These are phyloP conservation scores for Ligustrum vulgare DNA, from an alignment of 257 asterid species.

Conservation along the genomic window DNA sequence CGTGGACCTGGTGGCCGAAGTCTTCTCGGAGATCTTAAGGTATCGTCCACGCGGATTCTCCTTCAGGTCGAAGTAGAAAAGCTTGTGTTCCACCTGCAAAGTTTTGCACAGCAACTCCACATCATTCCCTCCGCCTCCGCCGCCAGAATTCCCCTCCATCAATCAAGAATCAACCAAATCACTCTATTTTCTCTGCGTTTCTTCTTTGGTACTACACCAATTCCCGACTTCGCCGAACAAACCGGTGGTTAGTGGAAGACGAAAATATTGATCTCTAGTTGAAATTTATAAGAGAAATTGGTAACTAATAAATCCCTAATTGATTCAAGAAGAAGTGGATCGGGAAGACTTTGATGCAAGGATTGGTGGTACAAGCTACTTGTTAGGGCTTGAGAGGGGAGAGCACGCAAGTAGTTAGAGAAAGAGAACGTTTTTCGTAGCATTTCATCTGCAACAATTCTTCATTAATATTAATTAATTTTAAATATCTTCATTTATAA, in stretches of 20 bases:
- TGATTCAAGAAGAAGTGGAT: neutral
- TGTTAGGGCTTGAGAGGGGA: neutral
- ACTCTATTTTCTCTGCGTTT: neutral
- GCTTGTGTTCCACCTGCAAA: constrained; percentile 94
- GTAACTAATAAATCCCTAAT: neutral
- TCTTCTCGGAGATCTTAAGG: constrained; percentile 94
- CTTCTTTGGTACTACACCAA: neutral
- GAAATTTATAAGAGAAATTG: neutral
- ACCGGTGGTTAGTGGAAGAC: neutral
- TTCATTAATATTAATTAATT: neutral
- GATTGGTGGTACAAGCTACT: neutral
- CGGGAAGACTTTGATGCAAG: neutral
- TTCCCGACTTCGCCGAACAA: neutral
- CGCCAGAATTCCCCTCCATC: constrained; percentile 80
- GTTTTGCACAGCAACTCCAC: constrained; percentile 89
- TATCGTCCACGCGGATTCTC: constrained; percentile 97
- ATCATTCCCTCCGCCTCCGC: constrained; percentile 73
- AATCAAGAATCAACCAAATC: constrained; percentile 1
- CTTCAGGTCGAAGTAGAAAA: constrained; percentile 94
- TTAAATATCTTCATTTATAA: neutral
- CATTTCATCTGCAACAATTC: neutral
- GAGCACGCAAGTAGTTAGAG: neutral
- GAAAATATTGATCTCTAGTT: neutral
- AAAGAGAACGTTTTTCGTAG: neutral
- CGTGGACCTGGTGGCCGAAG: constrained; percentile 94